Evolutionary conservation across 441 rosid genomes (phyloP), one percentile per base, ranked within the genome.

Genomic region (Iberis amara): DNA sequence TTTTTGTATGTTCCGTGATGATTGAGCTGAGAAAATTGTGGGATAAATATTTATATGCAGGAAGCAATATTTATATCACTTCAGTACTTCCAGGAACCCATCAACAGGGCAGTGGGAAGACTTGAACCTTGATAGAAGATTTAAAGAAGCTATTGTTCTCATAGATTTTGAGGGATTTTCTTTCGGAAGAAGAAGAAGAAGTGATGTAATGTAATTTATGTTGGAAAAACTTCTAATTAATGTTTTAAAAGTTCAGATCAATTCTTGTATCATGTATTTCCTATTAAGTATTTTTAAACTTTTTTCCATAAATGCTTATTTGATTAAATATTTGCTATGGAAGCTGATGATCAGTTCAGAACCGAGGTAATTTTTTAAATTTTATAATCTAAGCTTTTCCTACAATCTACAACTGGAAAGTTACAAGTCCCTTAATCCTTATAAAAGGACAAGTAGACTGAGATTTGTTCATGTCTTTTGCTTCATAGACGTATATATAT

Each of bases 61-160:
- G 96, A 92, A 76, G 96, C 96, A 7, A 73, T 92, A 27, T 71
- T 86, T 15, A 83, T 86, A 51, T 88, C 96, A 47, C 96, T 92
- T 58, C 96, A 92, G 73, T 92, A 83, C 65, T 88, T 92, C 68
- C 96, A 82, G 63, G 96, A 88, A 68, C 94, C 98, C 43, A 77
- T 88, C 26, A 68, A 51, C 71, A 72, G 83, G 36, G 87, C 88
- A 37, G 32, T 80, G 66, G 70, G 44, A 60, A 51, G 74, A 62
- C 56, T 21, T 62, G 62, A 66, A 43, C 60, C 33, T 44, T 57
- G 28, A 47, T 31, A 2, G 33, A 42, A 28, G 48, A 57, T 49
- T 53, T 7, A 8, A 11, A 57, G 63, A 50, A 57, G 47, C 47
- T 8, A 4, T 40, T 45, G 21, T 39, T 58, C 10, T 38, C 43